These are phyloP conservation scores for Trypanosoma melophagium DNA, from an alignment of 208 protist species.

Conservation along the genomic window DNA sequence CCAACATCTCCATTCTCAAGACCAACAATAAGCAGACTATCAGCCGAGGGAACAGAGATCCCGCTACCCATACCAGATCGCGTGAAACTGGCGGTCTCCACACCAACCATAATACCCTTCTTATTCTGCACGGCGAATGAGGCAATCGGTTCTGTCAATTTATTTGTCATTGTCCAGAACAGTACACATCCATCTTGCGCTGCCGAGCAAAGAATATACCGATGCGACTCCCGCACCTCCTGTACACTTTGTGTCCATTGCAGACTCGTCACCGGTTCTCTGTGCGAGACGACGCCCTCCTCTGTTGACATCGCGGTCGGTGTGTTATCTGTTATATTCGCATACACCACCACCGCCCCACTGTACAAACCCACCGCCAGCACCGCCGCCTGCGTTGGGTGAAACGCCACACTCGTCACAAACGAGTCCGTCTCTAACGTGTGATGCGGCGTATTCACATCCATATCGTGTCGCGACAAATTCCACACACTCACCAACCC, in stretches of 20 bases:
- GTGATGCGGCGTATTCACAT: conserved; percentile 64
- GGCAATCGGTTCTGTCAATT: conserved; percentile 55
- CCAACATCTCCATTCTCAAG: conserved; percentile 88
- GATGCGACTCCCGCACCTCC: conserved; percentile 49
- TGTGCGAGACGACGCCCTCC: conserved; percentile 38
- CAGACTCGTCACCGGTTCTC: conserved; percentile 75
- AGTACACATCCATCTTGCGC: conserved; percentile 75
- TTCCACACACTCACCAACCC: conserved; percentile 89
- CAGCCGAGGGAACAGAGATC: conserved; percentile 40
- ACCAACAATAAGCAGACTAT: conserved; percentile 69
- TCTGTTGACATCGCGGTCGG: conserved; percentile 41
- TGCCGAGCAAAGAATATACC: conserved; percentile 72
- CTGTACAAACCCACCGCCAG: conserved; percentile 90
- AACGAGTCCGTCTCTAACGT: conserved; percentile 78
- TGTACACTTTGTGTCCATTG: conserved; percentile 79
- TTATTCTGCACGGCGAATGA: conserved; percentile 59
- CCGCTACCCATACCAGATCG: conserved; percentile 17
- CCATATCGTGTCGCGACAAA: conserved; percentile 59
- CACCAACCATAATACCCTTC: conserved; percentile 52
- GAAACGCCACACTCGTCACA: conserved; percentile 83
- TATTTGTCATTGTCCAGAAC: conserved; percentile 74
- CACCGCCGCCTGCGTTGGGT: conserved; percentile 69
- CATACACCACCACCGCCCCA: conserved; percentile 80
- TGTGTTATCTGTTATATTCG: conserved; percentile 50
- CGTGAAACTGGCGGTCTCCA: conserved; percentile 58